phyloP scores from a whole-genome alignment of 192 early-diverging fungal species.

The Tieghemiomyces parasiticus region DNA sequence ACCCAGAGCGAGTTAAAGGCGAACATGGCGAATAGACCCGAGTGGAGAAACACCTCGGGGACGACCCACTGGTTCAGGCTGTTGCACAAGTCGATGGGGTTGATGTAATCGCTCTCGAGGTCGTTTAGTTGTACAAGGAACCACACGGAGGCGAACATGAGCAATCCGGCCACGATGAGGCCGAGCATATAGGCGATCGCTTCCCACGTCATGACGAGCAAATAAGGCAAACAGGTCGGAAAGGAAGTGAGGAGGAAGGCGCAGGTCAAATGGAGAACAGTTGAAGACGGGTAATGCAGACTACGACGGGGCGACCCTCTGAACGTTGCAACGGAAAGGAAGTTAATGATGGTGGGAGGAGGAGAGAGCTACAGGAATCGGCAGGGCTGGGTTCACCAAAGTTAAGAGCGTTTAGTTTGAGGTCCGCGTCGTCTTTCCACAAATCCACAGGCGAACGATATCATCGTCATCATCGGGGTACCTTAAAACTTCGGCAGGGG shows the following conservation, averaged over 20 bases:
- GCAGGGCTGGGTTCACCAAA: too few species aligned
- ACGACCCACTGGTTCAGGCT: slow-evolving; percentile 97
- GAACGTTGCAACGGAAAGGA: too few species aligned
- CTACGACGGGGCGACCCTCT: not conserved
- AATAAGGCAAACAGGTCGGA: not conserved
- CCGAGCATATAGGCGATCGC: slow-evolving; percentile 80
- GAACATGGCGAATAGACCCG: slow-evolving; percentile 66
- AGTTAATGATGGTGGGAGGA: too few species aligned
- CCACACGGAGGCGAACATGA: slow-evolving; percentile 93
- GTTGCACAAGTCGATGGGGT: slow-evolving; percentile 96
- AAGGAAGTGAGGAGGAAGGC: not conserved
- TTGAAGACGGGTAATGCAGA: not conserved
- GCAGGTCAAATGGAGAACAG: not conserved
- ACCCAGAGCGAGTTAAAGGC: slow-evolving; percentile 79
- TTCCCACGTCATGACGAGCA: slow-evolving; percentile 33
- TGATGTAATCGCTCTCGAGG: slow-evolving; percentile 96
- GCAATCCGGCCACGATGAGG: slow-evolving; percentile 76
- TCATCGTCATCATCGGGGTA: too few species aligned
- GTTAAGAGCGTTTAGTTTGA: too few species aligned
- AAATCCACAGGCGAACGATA: too few species aligned
- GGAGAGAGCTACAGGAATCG: too few species aligned
- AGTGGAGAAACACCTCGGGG: slow-evolving; percentile 78
- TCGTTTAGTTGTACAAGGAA: slow-evolving; percentile 77
- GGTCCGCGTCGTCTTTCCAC: too few species aligned
- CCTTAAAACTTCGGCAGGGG: too few species aligned